Percentiles rank a stretch among this genome's conserved stretches.
These are phyloP conservation scores for Chrysoporthe puriensis DNA, from an alignment of 2,329 filamentous ascomycete species.

Conservation along the genomic window DNA sequence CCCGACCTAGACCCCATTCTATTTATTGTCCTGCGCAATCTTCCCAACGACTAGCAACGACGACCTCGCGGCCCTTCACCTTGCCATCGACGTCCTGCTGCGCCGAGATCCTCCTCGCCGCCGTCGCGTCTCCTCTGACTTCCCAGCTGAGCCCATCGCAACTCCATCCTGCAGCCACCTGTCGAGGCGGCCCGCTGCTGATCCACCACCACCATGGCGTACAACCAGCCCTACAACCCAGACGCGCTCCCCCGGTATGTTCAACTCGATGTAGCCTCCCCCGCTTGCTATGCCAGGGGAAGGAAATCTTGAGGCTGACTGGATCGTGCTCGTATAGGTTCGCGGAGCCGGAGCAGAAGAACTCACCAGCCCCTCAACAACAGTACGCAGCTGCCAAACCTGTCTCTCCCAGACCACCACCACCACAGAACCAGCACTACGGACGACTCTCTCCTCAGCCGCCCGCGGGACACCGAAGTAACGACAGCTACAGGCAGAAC, in stretches of 20 bases:
- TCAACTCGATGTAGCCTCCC: not conserved
- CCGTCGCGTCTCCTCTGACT: not conserved
- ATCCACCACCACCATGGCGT: constrained; percentile 70
- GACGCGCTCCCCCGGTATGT: constrained; percentile 90
- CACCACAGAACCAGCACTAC: constrained; percentile 29
- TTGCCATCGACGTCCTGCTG: not conserved
- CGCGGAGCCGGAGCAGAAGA: constrained; percentile 51
- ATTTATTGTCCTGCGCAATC: constrained; percentile 16
- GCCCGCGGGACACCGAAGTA: constrained; percentile 19
- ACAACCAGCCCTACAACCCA: constrained; percentile 90
- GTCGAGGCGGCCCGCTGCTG: constrained; percentile 10
- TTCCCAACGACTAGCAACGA: constrained; percentile 14
- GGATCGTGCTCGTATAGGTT: constrained; percentile 43
- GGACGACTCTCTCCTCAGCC: constrained; percentile 22
- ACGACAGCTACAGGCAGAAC: constrained; percentile 33
- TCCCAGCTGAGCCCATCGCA: not conserved
- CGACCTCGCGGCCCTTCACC: constrained; percentile 1
- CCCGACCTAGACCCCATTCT: constrained; percentile 17
- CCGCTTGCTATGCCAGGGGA: not conserved
- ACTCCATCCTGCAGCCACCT: constrained; percentile 1
- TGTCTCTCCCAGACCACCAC: constrained; percentile 45
- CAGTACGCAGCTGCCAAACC: constrained; percentile 54
- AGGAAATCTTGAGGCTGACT: constrained; percentile 16
- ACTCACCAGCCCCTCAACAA: constrained; percentile 33
- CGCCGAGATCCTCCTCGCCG: not conserved